These are phyloP conservation scores for Penicillium coffeae DNA, from an alignment of 495 filamentous ascomycete genomes.

Conservation along the genomic window DNA sequence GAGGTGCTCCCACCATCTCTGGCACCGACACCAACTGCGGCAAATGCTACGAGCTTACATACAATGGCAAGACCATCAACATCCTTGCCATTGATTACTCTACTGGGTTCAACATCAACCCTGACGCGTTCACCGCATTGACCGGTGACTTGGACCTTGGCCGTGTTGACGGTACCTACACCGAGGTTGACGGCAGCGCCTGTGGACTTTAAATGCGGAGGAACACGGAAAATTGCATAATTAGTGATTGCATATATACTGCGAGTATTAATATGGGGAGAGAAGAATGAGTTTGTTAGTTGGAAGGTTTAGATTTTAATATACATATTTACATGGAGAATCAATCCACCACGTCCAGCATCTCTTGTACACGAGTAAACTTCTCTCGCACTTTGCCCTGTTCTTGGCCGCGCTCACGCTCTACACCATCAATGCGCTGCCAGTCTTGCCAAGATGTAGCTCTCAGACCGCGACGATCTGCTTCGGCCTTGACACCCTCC, in stretches of 20 bases:
- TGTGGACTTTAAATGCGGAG: slow-evolving; percentile 31
- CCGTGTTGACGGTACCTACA: slow-evolving; percentile 49
- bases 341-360: slow-evolving; percentile 59
- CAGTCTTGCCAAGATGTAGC: slow-evolving; percentile 75
- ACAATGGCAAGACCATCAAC: slow-evolving; percentile 55
- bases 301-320: slow-evolving; percentile 2
- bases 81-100: slow-evolving; percentile 64
- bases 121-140: slow-evolving; percentile 61
- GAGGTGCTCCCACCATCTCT: slow-evolving; percentile 55
- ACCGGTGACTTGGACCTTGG: slow-evolving; percentile 55
- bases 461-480: slow-evolving; percentile 43
- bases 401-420: slow-evolving; percentile 60
- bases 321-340: slow-evolving; percentile 1
- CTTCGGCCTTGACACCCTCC: slow-evolving; percentile 63
- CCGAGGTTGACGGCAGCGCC: slow-evolving; percentile 32
- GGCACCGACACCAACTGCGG: slow-evolving; percentile 66
- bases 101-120: slow-evolving; percentile 60
- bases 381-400: slow-evolving; percentile 83
- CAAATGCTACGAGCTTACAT: slow-evolving; percentile 64
- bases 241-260: not conserved
- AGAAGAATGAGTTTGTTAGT: not conserved
- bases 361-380: slow-evolving; percentile 70
- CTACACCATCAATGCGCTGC: slow-evolving; percentile 76
- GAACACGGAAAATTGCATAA: not conserved
- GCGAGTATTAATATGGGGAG: not conserved